These are phyloP conservation scores for Vigna unguiculata DNA, from an alignment of 306 rosid species.

Conservation along the genomic window DNA sequence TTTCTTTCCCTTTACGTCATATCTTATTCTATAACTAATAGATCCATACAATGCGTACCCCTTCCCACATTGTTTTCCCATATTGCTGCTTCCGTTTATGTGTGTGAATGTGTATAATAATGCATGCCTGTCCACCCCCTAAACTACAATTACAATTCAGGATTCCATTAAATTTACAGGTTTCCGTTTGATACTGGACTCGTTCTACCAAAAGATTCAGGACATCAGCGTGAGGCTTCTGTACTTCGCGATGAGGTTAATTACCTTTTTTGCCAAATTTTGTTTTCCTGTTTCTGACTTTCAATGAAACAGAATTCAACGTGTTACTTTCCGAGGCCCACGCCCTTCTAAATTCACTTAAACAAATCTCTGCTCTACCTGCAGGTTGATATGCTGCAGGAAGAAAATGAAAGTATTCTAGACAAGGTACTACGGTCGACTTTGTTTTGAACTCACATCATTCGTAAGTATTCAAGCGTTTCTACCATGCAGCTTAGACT, in stretches of 20 bases:
- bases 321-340: not conserved
- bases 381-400: constrained; percentile 91
- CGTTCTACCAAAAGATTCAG: constrained; percentile 64
- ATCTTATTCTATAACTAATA: not conserved
- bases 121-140: not conserved
- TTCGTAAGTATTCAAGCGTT: constrained; percentile 38
- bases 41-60: not conserved
- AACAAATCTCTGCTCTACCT: constrained; percentile 39
- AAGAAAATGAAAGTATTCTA: constrained; percentile 75
- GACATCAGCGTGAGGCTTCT: constrained; percentile 72
- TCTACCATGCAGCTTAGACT: constrained; percentile 75
- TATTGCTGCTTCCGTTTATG: not conserved
- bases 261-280: constrained; percentile 23
- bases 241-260: constrained; percentile 87
- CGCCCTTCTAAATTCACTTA: constrained; percentile 15
- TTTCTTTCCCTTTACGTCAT: constrained; percentile 7
- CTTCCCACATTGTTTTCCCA: not conserved
- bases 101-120: no score
- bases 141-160: not conserved
- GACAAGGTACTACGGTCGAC: constrained; percentile 65
- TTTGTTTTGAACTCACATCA: constrained; percentile 28
- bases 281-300: constrained; percentile 20
- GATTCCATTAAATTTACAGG: constrained; percentile 56
- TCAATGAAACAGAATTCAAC: constrained; percentile 12
- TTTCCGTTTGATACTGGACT: constrained; percentile 62